Evolutionary conservation across 169 alveolate genomes (phyloP).

Genomic region (Cryptosporidium bovis): DNA sequence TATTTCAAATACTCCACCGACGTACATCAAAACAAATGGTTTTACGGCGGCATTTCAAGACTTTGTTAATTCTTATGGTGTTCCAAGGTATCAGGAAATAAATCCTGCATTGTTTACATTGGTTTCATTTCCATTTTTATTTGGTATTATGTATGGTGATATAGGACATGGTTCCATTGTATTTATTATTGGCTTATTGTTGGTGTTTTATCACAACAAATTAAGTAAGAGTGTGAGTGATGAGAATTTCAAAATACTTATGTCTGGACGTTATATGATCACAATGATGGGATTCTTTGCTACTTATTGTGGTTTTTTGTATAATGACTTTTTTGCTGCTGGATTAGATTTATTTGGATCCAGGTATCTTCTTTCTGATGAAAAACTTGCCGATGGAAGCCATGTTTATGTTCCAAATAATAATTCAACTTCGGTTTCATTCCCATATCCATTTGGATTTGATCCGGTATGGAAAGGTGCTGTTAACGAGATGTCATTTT

Average conservation of each 20-base stretch:
- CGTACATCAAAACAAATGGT: constrained; percentile 93
- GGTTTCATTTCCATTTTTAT: constrained; percentile 98
- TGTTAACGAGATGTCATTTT: constrained; percentile 92
- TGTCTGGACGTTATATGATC: constrained; percentile 92
- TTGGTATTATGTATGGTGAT: constrained; percentile 99
- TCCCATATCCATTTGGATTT: constrained; percentile 95
- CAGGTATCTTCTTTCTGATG: constrained; percentile 84
- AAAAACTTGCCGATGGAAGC: constrained; percentile 58
- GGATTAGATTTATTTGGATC: constrained; percentile 94
- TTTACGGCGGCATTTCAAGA: constrained; percentile 93
- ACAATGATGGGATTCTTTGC: constrained; percentile 96
- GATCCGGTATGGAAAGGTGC: constrained; percentile 99
- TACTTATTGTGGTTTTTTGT: constrained; percentile 94
- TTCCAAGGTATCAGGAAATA: constrained; percentile 98
- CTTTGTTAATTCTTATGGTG: constrained; percentile 98
- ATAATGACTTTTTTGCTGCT: constrained; percentile 97
- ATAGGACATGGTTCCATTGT: constrained; percentile 97
- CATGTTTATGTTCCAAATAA: constrained; percentile 55
- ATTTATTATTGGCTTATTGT: constrained; percentile 85
- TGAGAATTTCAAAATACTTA: constrained; percentile 81
- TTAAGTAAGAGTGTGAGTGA: constrained; percentile 79
- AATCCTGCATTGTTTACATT: constrained; percentile 98
- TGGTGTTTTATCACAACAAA: constrained; percentile 78
- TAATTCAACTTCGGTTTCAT: constrained; percentile 40
- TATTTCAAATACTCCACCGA: constrained; percentile 90